Conservation (phyloP, 495 filamentous ascomycete species). For the Bathelium albidoporum region DNA sequence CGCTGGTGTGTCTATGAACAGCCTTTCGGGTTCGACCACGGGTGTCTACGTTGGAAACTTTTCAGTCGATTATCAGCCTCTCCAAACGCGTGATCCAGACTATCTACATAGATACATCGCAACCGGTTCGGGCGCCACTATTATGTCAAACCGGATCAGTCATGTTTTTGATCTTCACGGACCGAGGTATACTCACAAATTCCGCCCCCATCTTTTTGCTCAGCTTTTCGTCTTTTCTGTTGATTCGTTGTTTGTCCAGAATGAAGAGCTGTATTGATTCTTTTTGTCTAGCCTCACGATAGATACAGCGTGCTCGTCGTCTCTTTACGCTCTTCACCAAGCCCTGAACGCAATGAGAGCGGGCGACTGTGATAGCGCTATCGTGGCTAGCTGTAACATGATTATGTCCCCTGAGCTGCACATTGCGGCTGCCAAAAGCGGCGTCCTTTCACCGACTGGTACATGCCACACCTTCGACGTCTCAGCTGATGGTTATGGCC, state of each 20-base stretch:
- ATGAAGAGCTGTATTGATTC: neutral
- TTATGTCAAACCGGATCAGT: constrained; percentile 42
- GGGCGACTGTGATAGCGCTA: neutral
- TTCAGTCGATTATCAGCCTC: neutral
- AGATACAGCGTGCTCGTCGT: constrained; percentile 44
- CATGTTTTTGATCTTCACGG: constrained; percentile 41
- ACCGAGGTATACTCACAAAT: constrained; percentile 10
- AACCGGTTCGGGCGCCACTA: constrained; percentile 19
- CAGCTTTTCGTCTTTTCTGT: too few relatives aligned
- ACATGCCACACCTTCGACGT: constrained; percentile 8
- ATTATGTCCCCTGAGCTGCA: neutral
- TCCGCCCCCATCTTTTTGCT: neutral
- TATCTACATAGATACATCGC: neutral
- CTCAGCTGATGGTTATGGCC: constrained; percentile 27
- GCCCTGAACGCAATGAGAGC: neutral
- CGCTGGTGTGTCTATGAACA: constrained; percentile 14
- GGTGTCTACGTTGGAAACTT: neutral
- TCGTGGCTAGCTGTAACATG: neutral
- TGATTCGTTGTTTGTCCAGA: too few relatives aligned
- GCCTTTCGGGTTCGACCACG: neutral
- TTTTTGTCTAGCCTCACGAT: constrained; percentile 36
- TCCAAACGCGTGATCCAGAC: neutral
- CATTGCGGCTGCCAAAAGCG: neutral
- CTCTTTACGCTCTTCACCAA: constrained; percentile 5
- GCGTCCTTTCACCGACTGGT: neutral